phyloP scores from a whole-genome alignment of 768 basidiomycete species.

The Imleria badia region DNA sequence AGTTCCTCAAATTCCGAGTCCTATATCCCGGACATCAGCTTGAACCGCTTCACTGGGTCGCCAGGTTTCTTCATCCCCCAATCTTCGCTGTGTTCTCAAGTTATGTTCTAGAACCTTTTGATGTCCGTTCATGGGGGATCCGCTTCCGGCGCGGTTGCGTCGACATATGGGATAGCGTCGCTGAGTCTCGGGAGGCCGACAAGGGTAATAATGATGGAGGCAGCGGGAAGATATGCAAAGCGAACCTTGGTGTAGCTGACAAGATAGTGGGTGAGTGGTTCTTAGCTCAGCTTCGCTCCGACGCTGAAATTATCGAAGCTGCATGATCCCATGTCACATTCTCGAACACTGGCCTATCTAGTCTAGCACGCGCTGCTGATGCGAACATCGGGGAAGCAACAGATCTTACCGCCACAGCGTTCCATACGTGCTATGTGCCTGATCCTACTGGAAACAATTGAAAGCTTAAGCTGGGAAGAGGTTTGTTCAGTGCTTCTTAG shows the following conservation, averaged over 20 bases:
- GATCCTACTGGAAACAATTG: conserved; percentile 45
- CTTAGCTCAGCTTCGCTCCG: neutral
- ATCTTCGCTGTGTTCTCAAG: too few species aligned
- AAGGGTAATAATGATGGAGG: conserved; percentile 31
- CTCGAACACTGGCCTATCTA: conserved; percentile 58
- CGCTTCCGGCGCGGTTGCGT: conserved; percentile 57
- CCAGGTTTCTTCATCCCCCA: too few species aligned
- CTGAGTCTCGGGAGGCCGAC: conserved; percentile 31
- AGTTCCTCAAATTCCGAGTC: too few species aligned
- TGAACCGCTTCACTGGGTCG: too few species aligned
- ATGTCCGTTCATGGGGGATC: too few species aligned
- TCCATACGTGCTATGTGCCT: conserved; percentile 48
- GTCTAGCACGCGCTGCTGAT: conserved; percentile 59
- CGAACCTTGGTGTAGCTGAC: conserved; percentile 55
- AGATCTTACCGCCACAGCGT: conserved; percentile 51
- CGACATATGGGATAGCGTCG: conserved; percentile 38
- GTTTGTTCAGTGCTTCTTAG: conserved; percentile 18
- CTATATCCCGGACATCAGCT: too few species aligned
- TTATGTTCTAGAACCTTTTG: too few species aligned
- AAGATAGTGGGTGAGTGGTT: conserved; percentile 61
- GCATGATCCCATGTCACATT: conserved; percentile 47
- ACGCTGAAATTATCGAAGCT: conserved; percentile 43
- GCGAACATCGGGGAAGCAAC: conserved; percentile 55
- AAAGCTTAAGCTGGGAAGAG: conserved; percentile 32
- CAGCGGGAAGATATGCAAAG: conserved; percentile 45